A percentile compares a stretch with the other conserved stretches of the same genome.
phyloP scores from a whole-genome alignment of 257 asterid genomes.

The Scutellaria baicalensis region DNA sequence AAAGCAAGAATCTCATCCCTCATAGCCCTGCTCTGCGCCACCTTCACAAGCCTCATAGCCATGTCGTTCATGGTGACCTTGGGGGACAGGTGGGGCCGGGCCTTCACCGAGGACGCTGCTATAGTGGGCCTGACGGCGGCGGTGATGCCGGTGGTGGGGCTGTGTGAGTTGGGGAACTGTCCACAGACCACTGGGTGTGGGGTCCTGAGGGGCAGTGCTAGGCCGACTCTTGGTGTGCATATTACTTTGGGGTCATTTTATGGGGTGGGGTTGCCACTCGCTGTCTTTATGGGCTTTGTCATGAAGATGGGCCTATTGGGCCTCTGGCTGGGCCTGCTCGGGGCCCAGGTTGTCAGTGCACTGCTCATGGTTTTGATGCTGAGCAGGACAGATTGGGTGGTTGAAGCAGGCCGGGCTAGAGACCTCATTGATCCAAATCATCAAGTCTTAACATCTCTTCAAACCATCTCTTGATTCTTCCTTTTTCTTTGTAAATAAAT shows the following conservation, averaged over 20 bases:
- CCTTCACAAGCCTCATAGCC: conserved; percentile 28
- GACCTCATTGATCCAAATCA: conserved; percentile 19
- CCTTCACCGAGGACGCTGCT: conserved; percentile 36
- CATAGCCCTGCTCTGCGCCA: conserved; percentile 33
- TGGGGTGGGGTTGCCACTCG: conserved; percentile 55
- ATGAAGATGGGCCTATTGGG: conserved; percentile 46
- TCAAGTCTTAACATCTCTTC: neutral
- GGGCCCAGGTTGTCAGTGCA: conserved; percentile 49
- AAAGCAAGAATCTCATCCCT: conserved; percentile 34
- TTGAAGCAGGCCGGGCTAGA: conserved; percentile 34
- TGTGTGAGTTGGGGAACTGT: conserved; percentile 72
- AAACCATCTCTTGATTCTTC: neutral
- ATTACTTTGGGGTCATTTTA: conserved; percentile 62
- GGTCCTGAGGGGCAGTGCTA: conserved; percentile 58
- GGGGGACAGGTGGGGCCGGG: conserved; percentile 32
- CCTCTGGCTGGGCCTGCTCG: conserved; percentile 47
- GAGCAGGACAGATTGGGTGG: conserved; percentile 44
- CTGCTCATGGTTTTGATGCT: conserved; percentile 29
- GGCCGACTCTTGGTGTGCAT: conserved; percentile 41
- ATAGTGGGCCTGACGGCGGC: conserved; percentile 32
- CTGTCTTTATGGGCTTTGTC: conserved; percentile 37
- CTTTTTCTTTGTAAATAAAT: neutral
- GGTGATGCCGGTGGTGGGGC: conserved; percentile 54
- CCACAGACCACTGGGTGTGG: conserved; percentile 75
- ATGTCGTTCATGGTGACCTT: conserved; percentile 23